Conservation (phyloP, 208 protist genomes). For the Herpetomonas tarakana region DNA sequence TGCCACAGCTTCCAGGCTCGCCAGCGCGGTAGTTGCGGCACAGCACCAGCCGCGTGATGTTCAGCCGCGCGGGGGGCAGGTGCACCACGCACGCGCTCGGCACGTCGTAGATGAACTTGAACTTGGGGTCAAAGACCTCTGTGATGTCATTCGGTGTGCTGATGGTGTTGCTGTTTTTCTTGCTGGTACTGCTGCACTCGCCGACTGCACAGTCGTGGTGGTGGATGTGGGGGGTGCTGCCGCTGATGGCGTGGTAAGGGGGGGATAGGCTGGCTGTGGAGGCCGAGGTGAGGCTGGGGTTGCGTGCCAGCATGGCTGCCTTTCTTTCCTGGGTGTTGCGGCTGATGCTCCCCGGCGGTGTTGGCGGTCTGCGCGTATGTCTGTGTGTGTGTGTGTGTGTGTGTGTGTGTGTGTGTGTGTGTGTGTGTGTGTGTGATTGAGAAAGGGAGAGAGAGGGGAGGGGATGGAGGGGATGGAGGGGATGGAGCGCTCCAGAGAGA, state of each 20-base stretch:
- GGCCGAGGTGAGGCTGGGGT: too few relatives aligned
- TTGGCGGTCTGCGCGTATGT: too few relatives aligned
- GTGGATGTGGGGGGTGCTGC: slow-evolving; percentile 7
- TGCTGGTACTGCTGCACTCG: slow-evolving; percentile 1
- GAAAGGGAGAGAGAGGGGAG: neutral
- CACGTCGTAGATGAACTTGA: slow-evolving; percentile 60
- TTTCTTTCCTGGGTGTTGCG: too few relatives aligned
- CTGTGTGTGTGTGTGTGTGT: slow-evolving; percentile 6
- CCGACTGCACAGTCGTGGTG: slow-evolving; percentile 6
- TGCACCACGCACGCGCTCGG: slow-evolving; percentile 49
- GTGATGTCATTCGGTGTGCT: slow-evolving; percentile 12
- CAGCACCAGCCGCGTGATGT: slow-evolving; percentile 81
- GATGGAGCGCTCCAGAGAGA: too few relatives aligned
- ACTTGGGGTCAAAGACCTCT: slow-evolving; percentile 68
- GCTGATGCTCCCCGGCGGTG: too few relatives aligned
- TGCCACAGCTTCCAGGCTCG: slow-evolving; percentile 46
- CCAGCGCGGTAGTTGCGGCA: slow-evolving; percentile 67
- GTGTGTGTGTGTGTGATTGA: neutral
- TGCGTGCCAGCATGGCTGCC: too few relatives aligned
- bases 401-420: slow-evolving; percentile 7
- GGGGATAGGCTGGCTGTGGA: too few relatives aligned
- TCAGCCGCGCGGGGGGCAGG: slow-evolving; percentile 60
- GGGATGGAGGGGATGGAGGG: too few relatives aligned
- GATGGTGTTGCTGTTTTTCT: neutral
- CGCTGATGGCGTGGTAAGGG: too few relatives aligned